Evolutionary conservation across 306 rosid species (phyloP).

Genomic region (Arachis stenosperma): DNA sequence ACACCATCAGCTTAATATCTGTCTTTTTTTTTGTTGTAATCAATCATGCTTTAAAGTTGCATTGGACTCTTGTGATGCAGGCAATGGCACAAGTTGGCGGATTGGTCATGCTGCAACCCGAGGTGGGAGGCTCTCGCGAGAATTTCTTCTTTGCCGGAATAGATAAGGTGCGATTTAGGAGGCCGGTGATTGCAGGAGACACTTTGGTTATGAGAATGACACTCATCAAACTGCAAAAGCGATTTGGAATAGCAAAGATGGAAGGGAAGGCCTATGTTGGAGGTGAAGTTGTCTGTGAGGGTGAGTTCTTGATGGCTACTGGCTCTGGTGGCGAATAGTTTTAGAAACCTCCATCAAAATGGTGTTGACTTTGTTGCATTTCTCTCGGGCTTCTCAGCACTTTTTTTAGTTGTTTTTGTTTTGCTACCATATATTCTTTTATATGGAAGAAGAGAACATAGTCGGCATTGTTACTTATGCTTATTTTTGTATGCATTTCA

Average conservation of each 20-base stretch:
- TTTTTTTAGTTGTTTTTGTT: constrained; percentile 1
- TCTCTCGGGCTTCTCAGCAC: not conserved
- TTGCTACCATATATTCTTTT: not conserved
- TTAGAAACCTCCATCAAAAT: not conserved
- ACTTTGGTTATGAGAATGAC: constrained; percentile 87
- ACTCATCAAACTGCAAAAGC: constrained; percentile 69
- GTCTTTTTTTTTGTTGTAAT: constrained; percentile 4
- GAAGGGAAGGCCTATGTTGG: constrained; percentile 87
- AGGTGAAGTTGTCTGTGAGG: constrained; percentile 85
- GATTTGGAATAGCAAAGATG: constrained; percentile 86
- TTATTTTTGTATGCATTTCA: not conserved
- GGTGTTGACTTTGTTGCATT: constrained; percentile 32
- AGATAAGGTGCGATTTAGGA: constrained; percentile 84
- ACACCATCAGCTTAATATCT: too few relatives aligned
- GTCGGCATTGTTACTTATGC: not conserved
- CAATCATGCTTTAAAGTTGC: not conserved
- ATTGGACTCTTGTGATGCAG: constrained; percentile 41
- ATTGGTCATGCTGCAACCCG: constrained; percentile 81
- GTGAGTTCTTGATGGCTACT: constrained; percentile 79
- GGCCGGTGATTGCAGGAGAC: constrained; percentile 88
- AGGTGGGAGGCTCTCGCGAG: constrained; percentile 77
- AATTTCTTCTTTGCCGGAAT: constrained; percentile 88
- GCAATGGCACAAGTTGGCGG: constrained; percentile 94
- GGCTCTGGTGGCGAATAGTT: constrained; percentile 50
- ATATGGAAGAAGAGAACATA: not conserved